Evolutionary conservation across 257 asterid species (phyloP), one percentile per base, ranked within the genome.

Genomic region (Jasminum sambac): DNA sequence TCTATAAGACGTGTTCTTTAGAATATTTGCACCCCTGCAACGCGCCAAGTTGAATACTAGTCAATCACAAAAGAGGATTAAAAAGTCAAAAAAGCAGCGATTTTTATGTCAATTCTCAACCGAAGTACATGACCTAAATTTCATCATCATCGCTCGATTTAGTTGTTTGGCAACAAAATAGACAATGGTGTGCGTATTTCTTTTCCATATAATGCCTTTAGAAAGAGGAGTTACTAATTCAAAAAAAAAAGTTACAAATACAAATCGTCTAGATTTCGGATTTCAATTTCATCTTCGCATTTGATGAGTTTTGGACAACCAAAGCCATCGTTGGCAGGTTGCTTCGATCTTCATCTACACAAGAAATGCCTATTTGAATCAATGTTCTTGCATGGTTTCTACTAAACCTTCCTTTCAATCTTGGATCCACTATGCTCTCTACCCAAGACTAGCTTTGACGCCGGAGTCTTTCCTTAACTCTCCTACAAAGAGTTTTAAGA

Each of bases 351-450:
- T 69, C 72, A 36, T 73, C 50, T 14, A 71, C 65, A 48, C 76
- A 71, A 55, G 62, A 55, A 55, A 55, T 12, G 62, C 62, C 34
- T 55, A 55, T 19, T 55, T 19, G 34, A 55, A 55, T 55, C 62
- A 55, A 24, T 55, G 62, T 55, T 23, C 12, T 14, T 55, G 62
- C 62, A 14, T 55, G 62, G 21, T 55, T 21, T 55, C 62, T 21
- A 26, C 34, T 55, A 21, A 5, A 55, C 7, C 11, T 21, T 13
- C 62, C 30, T 55, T 55, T 26, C 62, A 55, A 21, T 55, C 62
- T 55, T 21, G 62, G 25, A 55, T 55, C 76, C 76, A 71, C 46
- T 61, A 23, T 1, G 64, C 76, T 48, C 64, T 68, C 17, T n/a
- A 36, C 13, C 62, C 62, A 37, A 64, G 62, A 12, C 55, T 39